Percentiles rank a stretch among this genome's conserved stretches.
phyloP scores from a whole-genome alignment of 108 stramenopile genomes.

The Cyclotella sp. region DNA sequence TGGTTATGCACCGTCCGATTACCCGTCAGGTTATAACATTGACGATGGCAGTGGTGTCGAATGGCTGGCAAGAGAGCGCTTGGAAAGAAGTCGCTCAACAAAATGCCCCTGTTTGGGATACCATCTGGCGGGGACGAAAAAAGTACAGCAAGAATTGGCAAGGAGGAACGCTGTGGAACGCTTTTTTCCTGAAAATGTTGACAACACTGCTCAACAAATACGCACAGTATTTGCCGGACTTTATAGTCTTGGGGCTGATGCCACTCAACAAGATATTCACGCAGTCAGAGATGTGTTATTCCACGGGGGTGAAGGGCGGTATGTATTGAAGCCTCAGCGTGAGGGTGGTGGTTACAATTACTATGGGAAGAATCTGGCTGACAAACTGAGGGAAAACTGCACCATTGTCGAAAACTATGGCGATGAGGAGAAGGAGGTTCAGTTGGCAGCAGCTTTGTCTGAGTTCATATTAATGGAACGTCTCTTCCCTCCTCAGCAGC shows the following conservation, averaged over 20 bases:
- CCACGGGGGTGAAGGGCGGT: constrained; percentile 65
- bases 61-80: constrained; percentile 86
- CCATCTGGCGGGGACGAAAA: constrained; percentile 98
- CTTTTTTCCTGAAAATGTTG: constrained; percentile 71
- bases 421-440: constrained; percentile 29
- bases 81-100: constrained; percentile 88
- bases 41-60: constrained; percentile 59
- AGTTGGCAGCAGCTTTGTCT: constrained; percentile 47
- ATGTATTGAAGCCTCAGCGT: constrained; percentile 98
- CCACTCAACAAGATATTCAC: constrained; percentile 59
- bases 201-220: constrained; percentile 52
- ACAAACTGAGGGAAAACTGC: constrained; percentile 62
- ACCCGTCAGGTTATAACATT: constrained; percentile 73
- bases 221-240: constrained; percentile 82
- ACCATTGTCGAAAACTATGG: constrained; percentile 14
- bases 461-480: constrained; percentile 91
- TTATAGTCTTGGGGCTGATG: constrained; percentile 83
- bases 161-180: constrained; percentile 83
- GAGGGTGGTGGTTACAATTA: constrained; percentile 99
- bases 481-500: constrained; percentile 82
- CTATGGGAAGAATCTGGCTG: constrained; percentile 83
- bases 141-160: constrained; percentile 97
- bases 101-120: constrained; percentile 95
- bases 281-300: constrained; percentile 75
- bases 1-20: constrained; percentile 97